phyloP scores from a whole-genome alignment of 257 asterid species.

The Agastache rugosa region DNA sequence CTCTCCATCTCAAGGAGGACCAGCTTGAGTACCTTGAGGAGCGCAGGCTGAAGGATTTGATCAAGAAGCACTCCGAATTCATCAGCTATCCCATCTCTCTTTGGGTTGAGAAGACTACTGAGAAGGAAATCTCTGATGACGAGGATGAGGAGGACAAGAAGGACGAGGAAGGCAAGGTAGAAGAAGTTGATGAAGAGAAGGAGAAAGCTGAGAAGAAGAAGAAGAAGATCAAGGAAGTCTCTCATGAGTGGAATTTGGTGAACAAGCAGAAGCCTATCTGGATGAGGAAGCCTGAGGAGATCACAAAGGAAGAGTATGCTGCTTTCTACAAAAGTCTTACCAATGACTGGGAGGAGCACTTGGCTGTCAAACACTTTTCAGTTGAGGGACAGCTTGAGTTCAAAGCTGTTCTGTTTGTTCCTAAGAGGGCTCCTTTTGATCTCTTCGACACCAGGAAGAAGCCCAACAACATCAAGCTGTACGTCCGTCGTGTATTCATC shows the following conservation, averaged over 20 bases:
- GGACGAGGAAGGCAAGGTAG: constrained; percentile 70
- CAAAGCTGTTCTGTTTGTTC: constrained; percentile 65
- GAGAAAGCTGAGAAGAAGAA: constrained; percentile 67
- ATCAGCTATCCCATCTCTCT: constrained; percentile 71
- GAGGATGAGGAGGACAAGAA: constrained; percentile 75
- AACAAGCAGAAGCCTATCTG: constrained; percentile 76
- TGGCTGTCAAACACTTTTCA: constrained; percentile 70
- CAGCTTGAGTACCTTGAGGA: constrained; percentile 79
- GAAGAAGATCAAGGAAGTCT: constrained; percentile 67
- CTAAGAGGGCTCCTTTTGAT: constrained; percentile 74
- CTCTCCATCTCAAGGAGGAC: constrained; percentile 64
- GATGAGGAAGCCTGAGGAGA: constrained; percentile 77
- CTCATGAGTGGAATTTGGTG: constrained; percentile 66
- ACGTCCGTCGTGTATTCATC: constrained; percentile 67
- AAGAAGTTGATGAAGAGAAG: constrained; percentile 68
- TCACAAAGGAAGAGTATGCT: constrained; percentile 68
- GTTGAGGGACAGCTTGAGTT: constrained; percentile 78
- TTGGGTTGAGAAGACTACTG: constrained; percentile 67
- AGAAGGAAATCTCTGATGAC: constrained; percentile 73
- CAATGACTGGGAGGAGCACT: constrained; percentile 71
- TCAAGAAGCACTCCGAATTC: constrained; percentile 75
- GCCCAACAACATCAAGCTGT: constrained; percentile 68
- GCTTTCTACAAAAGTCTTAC: constrained; percentile 77
- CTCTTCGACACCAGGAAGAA: constrained; percentile 65
- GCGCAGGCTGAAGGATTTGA: constrained; percentile 66